These are phyloP conservation scores for Thielaviopsis euricoi DNA, from an alignment of 2,329 filamentous ascomycete genomes.

Conservation along the genomic window DNA sequence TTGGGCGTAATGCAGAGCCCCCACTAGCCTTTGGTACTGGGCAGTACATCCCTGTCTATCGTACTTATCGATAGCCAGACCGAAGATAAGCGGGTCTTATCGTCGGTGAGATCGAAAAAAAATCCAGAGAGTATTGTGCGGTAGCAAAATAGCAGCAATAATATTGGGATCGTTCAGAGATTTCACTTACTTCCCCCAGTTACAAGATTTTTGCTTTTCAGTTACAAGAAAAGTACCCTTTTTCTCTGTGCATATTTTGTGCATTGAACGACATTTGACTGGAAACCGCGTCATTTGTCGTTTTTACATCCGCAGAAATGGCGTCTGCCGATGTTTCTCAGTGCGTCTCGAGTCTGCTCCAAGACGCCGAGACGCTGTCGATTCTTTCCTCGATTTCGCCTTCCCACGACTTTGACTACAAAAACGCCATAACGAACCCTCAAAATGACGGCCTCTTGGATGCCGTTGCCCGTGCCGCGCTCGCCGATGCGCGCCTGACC, in stretches of 20 bases:
- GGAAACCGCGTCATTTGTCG: neutral
- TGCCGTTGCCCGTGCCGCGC: constrained; percentile 50
- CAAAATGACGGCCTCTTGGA: constrained; percentile 52
- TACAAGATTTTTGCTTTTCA: neutral
- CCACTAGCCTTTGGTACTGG: neutral
- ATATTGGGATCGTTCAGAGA: constrained; percentile 1
- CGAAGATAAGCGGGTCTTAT: constrained; percentile 8
- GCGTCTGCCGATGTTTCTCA: constrained; percentile 12
- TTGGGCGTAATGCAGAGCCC: neutral
- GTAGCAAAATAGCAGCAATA: neutral
- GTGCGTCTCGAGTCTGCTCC: constrained; percentile 11
- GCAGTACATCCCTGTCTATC: neutral
- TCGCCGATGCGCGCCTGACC: constrained; percentile 49
- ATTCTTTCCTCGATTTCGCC: constrained; percentile 31
- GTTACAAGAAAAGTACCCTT: too few species aligned
- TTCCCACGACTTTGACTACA: neutral
- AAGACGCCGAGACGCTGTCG: constrained; percentile 11
- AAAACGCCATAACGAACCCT: constrained; percentile 28
- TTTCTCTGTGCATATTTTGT: neutral
- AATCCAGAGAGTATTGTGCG: constrained; percentile 1
- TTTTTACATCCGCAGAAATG: constrained; percentile 7
- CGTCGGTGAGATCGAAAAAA: constrained; percentile 11
- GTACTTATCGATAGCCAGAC: constrained; percentile 3
- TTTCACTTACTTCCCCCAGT: neutral
- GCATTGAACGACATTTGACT: neutral